Evolutionary conservation across 129 eudicot species (phyloP).

Genomic region (Arctium lappa): DNA sequence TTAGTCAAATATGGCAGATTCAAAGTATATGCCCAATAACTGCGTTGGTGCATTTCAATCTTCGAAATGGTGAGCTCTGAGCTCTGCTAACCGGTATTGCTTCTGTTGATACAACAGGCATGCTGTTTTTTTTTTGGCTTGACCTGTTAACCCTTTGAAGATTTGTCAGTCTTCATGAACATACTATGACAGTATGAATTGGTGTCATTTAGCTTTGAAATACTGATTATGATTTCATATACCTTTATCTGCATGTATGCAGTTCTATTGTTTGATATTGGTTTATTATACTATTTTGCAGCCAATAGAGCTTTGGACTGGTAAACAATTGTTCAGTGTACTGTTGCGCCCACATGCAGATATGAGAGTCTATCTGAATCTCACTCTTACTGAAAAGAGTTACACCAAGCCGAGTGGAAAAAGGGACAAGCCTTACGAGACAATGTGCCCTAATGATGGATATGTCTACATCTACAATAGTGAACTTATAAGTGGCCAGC

Average conservation of each 20-base stretch:
- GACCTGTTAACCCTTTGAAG: too few relatives aligned
- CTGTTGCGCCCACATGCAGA: conserved; percentile 81
- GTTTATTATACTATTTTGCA: conserved; percentile 36
- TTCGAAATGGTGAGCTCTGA: too few relatives aligned
- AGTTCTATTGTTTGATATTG: not conserved
- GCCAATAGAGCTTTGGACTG: conserved; percentile 99
- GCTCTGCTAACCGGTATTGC: too few relatives aligned
- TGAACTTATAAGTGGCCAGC: conserved; percentile 90
- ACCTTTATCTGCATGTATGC: not conserved
- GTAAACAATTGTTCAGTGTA: conserved; percentile 86
- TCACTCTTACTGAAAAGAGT: conserved; percentile 70
- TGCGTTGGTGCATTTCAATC: too few relatives aligned
- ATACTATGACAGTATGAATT: not conserved
- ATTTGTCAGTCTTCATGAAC: not conserved
- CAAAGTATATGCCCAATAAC: too few relatives aligned
- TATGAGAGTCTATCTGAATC: conserved; percentile 85
- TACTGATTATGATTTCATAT: not conserved
- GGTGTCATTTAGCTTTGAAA: not conserved
- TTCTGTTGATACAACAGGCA: too few relatives aligned
- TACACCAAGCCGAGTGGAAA: conserved; percentile 42
- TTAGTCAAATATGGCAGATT: too few relatives aligned
- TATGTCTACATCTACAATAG: conserved; percentile 85
- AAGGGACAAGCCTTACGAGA: conserved; percentile 43
- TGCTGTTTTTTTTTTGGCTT: too few relatives aligned
- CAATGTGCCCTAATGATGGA: conserved; percentile 88